Evolutionary conservation across 371 early-diverging fungal genomes (phyloP), one percentile per base, ranked within the genome.

Genomic region (Mycotypha africana): DNA sequence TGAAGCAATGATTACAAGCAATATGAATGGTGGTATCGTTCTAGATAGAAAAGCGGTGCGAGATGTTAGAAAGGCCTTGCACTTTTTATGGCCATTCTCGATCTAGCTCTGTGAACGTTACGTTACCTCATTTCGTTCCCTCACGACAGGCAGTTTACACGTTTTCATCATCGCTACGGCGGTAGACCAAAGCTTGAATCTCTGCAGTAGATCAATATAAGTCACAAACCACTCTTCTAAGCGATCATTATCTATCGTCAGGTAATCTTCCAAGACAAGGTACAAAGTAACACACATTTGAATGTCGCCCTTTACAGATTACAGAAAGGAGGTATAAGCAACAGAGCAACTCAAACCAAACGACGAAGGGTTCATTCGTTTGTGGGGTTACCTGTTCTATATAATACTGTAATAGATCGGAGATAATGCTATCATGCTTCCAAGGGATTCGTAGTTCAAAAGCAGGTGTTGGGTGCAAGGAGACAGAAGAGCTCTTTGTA

Each of bases 251-350:
- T 68, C 69, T 5, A 80, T 67, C 2, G 64, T 49, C 2, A 82
- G 24, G 14, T 70, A 60, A 12, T 67, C 59, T 47, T 67, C 64
- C 4, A 92, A 60, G 1, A 89, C 83, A 9, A 85, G 51, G 30
- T 82, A 60, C 0, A 89, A 47, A 10, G 89, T 85, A 9, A 82
- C 84, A 47, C 89, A 89, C 88, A 91, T 88, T 50, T 92, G 92
- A 0, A 90, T 84, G 45, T 92, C 89, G 3, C 88, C 89, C 67
- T 30, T 19, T 44, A 12, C 20, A 15, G 30, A 42, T 25, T 22
- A 2, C 10, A 23, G 25, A 22, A 1, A 15, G 17, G 2, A 32
- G 17, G 28, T 12, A n/a, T 17, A 25, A 24, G 12, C 4, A 20
- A 16, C 4, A 16, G n/a, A n/a, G n/a, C n/a, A n/a, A n/a, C n/a